Evolutionary conservation across 2,329 filamentous ascomycete genomes (phyloP), one percentile per base, ranked within the genome.

Genomic region (Salinomyces thailandicus): DNA sequence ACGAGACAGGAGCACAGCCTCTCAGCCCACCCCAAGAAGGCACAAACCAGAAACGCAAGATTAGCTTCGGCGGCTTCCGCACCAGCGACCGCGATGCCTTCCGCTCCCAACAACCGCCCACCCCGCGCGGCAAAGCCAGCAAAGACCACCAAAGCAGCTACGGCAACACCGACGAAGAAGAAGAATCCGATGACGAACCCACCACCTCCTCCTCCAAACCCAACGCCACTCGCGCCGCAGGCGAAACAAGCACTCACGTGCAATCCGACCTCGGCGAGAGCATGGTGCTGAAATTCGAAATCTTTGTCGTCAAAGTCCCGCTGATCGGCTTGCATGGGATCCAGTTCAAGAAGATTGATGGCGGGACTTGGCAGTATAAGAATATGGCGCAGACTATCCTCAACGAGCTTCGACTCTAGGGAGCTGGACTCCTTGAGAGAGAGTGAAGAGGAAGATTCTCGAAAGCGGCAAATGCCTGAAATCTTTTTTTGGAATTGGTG

Each of bases 341-440:
- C 43, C 91, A 96, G 60, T 98, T 98, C 68, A 98, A 98, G 71
- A 86, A 91, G 57, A 80, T 96, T 49, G 77, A 84, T 39, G 89
- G 91, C 22, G 89, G 93, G 41, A 96, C 91, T 40, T 96, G 89
- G 87, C 87, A 95, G 61, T 98, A 93, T 66, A 94, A 95, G 68
- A 89, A 85, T 55, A 93, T 96, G 86, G 91, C 91, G 22, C 87
- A 94, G 62, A 86, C 86, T 52, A 95, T 98, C 52, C 68, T 98
- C 49, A 77, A 81, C 55, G 86, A 91, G 59, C 65, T 98, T 49
- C 78, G 79, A 55, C 24, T 37, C 13, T 37, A 18, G 32, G 30
- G 13, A 13, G 27, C n/a, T 7, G 20, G 20, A 24, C n/a, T n/a
- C n/a, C n/a, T n/a, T n/a, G n/a, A n/a, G n/a, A n/a, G n/a, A n/a